phyloP scores from a whole-genome alignment of 2,329 filamentous ascomycete genomes.

The Karstenula rhodostoma region DNA sequence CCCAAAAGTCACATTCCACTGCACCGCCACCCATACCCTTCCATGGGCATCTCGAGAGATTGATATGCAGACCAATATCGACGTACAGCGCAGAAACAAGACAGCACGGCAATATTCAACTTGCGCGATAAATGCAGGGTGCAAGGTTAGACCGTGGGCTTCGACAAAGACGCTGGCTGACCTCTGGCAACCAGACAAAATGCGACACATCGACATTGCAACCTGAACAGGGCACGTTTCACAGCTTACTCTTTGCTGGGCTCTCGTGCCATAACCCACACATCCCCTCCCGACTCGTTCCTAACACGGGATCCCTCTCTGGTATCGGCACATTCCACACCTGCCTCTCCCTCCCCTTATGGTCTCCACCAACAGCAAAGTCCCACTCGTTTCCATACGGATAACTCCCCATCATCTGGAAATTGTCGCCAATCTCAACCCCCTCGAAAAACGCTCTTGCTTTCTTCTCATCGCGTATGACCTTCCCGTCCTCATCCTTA shows the following conservation, averaged over 20 bases:
- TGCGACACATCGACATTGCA: neutral
- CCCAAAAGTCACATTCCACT: slow-evolving; percentile 24
- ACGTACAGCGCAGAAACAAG: too few relatives aligned
- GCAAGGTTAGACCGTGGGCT: too few relatives aligned
- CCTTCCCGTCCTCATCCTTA: slow-evolving; percentile 38
- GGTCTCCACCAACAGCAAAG: slow-evolving; percentile 57
- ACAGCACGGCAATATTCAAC: too few relatives aligned
- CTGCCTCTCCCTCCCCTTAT: slow-evolving; percentile 51
- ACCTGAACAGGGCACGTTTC: neutral
- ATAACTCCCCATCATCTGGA: slow-evolving; percentile 68
- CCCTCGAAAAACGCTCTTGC: slow-evolving; percentile 45
- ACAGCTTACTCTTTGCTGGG: slow-evolving; percentile 3
- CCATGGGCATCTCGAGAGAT: slow-evolving; percentile 20
- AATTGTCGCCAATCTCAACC: slow-evolving; percentile 52
- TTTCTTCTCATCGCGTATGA: slow-evolving; percentile 39
- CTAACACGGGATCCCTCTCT: slow-evolving; percentile 59
- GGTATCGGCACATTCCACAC: slow-evolving; percentile 59
- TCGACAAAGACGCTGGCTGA: too few relatives aligned
- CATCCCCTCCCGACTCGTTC: slow-evolving; percentile 48
- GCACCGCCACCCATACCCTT: slow-evolving; percentile 21
- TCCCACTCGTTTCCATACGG: slow-evolving; percentile 60
- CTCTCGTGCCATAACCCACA: slow-evolving; percentile 45
- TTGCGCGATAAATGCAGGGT: too few relatives aligned
- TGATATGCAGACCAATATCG: slow-evolving; percentile 19
- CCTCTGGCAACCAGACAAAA: neutral